Base-by-base conservation (phyloP, 129 eudicot genomes). In the Logfia minima region DNA sequence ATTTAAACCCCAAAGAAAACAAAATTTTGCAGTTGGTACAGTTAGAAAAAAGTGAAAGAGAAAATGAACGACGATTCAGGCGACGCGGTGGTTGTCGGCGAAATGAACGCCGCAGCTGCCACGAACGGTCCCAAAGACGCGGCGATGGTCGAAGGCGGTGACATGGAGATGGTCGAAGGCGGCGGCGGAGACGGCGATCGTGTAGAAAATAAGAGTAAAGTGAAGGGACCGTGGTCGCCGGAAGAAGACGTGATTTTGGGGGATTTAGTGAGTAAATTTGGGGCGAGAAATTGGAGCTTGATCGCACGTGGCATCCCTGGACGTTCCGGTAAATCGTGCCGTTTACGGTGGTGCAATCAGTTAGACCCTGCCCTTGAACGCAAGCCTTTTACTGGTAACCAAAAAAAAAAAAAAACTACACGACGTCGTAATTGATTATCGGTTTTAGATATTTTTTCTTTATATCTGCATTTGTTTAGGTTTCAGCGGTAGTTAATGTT, bases 331-430 rank as follows among this genome's bases (percentile, higher is more conserved):
- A 91, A 91, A 74, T 91, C 97, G 64, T 91, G 97, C 80, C 97
- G 97, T 8, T 89, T 88, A 8, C 87, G 97, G 9, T 91, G 97
- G 97, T 88, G 87, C 78, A 91, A 91, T 86, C 94, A 91, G 83
- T 83, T 91, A 26, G 92, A 91, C 68, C 97, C 97, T 68, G 61
- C 72, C 59, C 80, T 91, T 61, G 80, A 85, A 77, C 93, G 90
- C 84, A 88, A 88, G 55, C 93, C 97, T 24, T 91, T 91, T 77
- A 78, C 93, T 52, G 94, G 97, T 91, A 83, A 26, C 37, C 16
- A 3, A 48, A 48, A 48, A 71, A 29, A 10, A 13, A n/a, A 62
- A 8, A 2, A 6, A 63, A 63, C 29, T 60, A 9, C 4, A 3
- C 21, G 17, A 34, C 41, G 56, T 39, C 59, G 65, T 67, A n/a